A percentile compares a stretch with the other conserved stretches of the same genome.
Evolutionary conservation across 305 asterid species (phyloP).

Genomic region (Fraxinus latifolia): DNA sequence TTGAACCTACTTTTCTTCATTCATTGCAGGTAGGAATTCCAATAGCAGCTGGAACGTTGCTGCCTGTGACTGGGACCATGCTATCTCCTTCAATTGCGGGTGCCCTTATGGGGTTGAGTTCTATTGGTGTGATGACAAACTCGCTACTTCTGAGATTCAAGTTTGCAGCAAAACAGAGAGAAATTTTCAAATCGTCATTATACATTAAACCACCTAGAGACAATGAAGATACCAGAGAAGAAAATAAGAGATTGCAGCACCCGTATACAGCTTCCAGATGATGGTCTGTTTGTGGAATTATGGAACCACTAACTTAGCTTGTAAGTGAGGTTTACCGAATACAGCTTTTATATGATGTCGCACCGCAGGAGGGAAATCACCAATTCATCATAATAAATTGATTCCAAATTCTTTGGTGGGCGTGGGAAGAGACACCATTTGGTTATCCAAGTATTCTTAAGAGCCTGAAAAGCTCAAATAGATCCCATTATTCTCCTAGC

Average conservation of each 20-base stretch:
- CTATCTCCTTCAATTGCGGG: slow-evolving; percentile 97
- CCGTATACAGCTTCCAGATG: slow-evolving; percentile 40
- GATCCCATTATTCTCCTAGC: neutral
- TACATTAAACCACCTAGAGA: slow-evolving; percentile 29
- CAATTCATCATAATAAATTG: neutral
- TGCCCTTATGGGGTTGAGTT: slow-evolving; percentile 97
- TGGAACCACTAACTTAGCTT: slow-evolving; percentile 5
- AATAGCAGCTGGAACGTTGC: slow-evolving; percentile 85
- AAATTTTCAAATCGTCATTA: slow-evolving; percentile 34
- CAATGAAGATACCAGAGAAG: slow-evolving; percentile 23
- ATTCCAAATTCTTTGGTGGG: neutral
- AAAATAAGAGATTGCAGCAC: slow-evolving; percentile 29
- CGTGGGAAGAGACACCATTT: slow-evolving; percentile 5
- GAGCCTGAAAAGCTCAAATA: neutral
- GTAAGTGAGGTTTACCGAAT: neutral
- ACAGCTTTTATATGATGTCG: neutral
- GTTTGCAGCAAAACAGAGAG: slow-evolving; percentile 43
- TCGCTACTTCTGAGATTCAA: slow-evolving; percentile 74
- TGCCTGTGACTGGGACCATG: slow-evolving; percentile 85
- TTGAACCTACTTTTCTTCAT: neutral
- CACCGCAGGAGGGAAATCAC: neutral
- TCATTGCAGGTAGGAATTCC: slow-evolving; percentile 81
- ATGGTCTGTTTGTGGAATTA: slow-evolving; percentile 11
- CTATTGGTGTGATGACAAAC: slow-evolving; percentile 90
- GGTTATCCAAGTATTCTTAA: neutral